Evolutionary conservation across 129 eudicot genomes (phyloP).

Genomic region (Centella asiatica): DNA sequence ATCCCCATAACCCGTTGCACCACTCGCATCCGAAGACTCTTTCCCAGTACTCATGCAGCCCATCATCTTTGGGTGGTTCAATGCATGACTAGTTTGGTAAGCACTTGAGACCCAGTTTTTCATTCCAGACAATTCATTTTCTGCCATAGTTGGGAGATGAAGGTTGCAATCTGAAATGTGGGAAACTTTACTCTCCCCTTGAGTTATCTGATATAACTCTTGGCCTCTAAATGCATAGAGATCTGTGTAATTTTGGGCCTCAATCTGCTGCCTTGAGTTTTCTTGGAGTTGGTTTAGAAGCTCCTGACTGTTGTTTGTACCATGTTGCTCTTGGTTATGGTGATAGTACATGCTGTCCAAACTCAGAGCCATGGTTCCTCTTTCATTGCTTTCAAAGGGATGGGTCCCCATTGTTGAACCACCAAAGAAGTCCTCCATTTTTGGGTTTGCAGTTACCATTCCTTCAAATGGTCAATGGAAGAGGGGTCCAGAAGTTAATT

Average conservation of each 20-base stretch:
- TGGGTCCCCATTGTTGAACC: constrained; percentile 67
- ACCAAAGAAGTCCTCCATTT: constrained; percentile 81
- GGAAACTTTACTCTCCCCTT: constrained; percentile 15
- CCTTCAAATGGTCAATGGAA: constrained; percentile 23
- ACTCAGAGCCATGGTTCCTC: constrained; percentile 27
- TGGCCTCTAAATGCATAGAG: constrained; percentile 23
- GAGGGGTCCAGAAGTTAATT: constrained; percentile 4
- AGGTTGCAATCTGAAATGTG: constrained; percentile 21
- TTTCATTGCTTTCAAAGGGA: constrained; percentile 32
- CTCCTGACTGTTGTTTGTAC: constrained; percentile 15
- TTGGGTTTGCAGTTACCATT: constrained; percentile 53
- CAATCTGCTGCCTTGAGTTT: constrained; percentile 36
- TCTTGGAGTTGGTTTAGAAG: constrained; percentile 18
- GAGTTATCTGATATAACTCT: constrained; percentile 30
- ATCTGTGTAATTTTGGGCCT: constrained; percentile 35
- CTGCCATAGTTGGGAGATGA: constrained; percentile 33
- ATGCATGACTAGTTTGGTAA: not conserved
- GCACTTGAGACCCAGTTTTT: not conserved
- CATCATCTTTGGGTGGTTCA: not conserved
- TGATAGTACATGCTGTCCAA: constrained; percentile 54
- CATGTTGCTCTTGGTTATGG: constrained; percentile 31
- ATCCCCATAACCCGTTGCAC: not conserved
- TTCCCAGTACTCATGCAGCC: not conserved
- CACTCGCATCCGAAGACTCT: not conserved
- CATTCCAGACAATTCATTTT: constrained; percentile 23